Evolutionary conservation across 2,329 filamentous ascomycete genomes (phyloP), one percentile per base, ranked within the genome.

Genomic region (Colletotrichum sp.): DNA sequence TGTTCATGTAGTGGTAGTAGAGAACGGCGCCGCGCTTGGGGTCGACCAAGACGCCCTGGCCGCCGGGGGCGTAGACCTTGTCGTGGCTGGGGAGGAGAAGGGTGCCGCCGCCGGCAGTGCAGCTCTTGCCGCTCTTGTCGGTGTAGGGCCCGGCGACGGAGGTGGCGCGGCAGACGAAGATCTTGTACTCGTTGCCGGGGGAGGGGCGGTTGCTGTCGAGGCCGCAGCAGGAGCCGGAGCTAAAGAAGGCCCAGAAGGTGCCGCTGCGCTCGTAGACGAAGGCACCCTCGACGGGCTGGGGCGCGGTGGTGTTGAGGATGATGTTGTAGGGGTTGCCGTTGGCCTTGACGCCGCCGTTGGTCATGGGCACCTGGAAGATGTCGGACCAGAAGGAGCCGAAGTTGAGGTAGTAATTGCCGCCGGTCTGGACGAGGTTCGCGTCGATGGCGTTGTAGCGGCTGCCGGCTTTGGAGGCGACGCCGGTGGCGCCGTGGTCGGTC

Each of bases 301-400:
- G 83, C 3, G 88, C 88, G 2, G 82, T 84, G 0, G 88, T 82
- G 76, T 92, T 86, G 82, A 88, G 93, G 3, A 89, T 87, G 67
- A 93, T 83, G 67, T 92, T 87, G 73, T 86, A 80, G 1, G 81
- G 75, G 10, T 67, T 72, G 6, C 80, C 78, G 4, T 80, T 74
- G 5, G 79, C 79, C 26, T 80, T 82, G 13, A 81, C 84, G 9
- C 82, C 80, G 3, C 81, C 79, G 36, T 81, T 80, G 43, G 79
- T 80, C 82, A 94, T 88, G 43, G 85, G 80, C 2, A 91, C 90
- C 80, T 92, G 90, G 84, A 91, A 93, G 74, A 94, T 87, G 80
- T 92, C 90, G 8, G 85, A 82, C 92, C 92, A 95, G 87, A 94
- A 95, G 15, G 91, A 93, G 28, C 93, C 93, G 77, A 94, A 95